Base-by-base conservation (phyloP, 352 stramenopile genomes). In the Phytophthora crassamura region DNA sequence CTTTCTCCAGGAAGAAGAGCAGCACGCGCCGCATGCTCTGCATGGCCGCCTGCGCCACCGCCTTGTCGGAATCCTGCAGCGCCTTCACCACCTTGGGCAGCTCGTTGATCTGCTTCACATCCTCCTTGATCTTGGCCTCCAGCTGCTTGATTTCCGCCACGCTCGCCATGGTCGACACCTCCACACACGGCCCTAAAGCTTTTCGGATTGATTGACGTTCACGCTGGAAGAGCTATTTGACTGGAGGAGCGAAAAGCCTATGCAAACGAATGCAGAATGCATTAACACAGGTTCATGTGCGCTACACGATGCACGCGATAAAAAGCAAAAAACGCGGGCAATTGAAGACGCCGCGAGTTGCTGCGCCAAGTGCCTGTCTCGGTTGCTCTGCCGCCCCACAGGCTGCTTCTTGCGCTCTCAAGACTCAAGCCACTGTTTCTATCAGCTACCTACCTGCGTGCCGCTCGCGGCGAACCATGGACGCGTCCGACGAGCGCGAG, bases 21-120 rank as follows among this genome's bases (percentile, higher is more conserved):
- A 97, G 77, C 62, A 94, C 28, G 9, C 87, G 82, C 11, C 89
- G 78, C 72, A 92, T 82, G 35, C 85, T 89, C 56, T 90, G 82
- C 87, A 96, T 89, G 16, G 88, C 85, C 2, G 84, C 78, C 55
- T 91, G 83, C 12, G 75, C 82, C 20, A 93, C 74, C 6, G 84
- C 60, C 65, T 91, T 93, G 80, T 94, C 82, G 12, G 74, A 77
- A 54, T 87, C 57, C 36, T 93, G 80, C 40, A 96, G 71, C 25
- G 72, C 78, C 65, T 90, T 91, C 41, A 84, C 74, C 43, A 95
- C 78, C 71, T 90, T 92, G 5, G 83, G 69, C 35, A 94, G 78
- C 54, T 91, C 81, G 54, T 96, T 96, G 53, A 91, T 80, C 64
- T 94, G 81, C 74, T 90, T 91, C 45, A 93, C 82, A 74, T 94